Conservation (phyloP, 192 early-diverging fungal genomes). For the Neocallimastix lanati region DNA sequence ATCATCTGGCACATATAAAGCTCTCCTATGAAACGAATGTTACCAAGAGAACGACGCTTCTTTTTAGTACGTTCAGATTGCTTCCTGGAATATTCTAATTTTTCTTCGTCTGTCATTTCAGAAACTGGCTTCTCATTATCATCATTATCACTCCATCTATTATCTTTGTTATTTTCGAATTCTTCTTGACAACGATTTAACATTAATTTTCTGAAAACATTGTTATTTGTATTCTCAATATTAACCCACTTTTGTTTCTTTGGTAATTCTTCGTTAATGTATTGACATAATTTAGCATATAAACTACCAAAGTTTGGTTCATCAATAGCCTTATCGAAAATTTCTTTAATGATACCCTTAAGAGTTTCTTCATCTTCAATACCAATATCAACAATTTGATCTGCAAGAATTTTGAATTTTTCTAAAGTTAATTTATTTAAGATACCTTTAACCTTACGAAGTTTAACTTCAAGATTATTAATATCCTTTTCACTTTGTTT, state of each 20-base stretch:
- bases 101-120: constrained; percentile 44
- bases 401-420: constrained; percentile 72
- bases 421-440: constrained; percentile 96
- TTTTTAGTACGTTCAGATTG: constrained; percentile 63
- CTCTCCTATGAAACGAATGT: constrained; percentile 88
- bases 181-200: constrained; percentile 88
- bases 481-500: constrained; percentile 16
- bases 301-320: constrained; percentile 78
- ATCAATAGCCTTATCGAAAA: constrained; percentile 90
- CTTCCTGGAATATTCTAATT: constrained; percentile 29
- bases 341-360: constrained; percentile 60
- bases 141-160: constrained; percentile 42
- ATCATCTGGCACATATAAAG: constrained; percentile 79
- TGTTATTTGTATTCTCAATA: constrained; percentile 16
- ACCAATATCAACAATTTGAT: constrained; percentile 62
- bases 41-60: constrained; percentile 85
- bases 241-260: constrained; percentile 32
- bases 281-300: constrained; percentile 74
- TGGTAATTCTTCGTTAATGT: constrained; percentile 35
- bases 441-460: constrained; percentile 67
- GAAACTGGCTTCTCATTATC: constrained; percentile 15
- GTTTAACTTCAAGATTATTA: constrained; percentile 35
- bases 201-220: constrained; percentile 71
- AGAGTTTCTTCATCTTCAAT: constrained; percentile 59
- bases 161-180: constrained; percentile 60